Conservation (phyloP, 2,329 filamentous ascomycete species). For the Fusarium sp. region DNA sequence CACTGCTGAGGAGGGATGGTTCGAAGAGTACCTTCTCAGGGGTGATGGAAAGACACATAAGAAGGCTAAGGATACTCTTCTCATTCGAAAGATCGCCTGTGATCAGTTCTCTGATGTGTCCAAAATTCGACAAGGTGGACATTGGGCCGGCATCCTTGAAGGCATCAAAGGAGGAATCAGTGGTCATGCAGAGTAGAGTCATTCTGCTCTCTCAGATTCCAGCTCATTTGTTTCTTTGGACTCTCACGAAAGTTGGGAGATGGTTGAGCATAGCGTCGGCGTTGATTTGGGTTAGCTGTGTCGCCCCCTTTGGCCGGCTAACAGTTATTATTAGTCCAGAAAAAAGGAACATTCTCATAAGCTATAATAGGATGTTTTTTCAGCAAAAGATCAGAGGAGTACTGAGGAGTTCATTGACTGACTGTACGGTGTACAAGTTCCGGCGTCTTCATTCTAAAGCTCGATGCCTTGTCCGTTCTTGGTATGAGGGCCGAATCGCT, state of each 20-base stretch:
- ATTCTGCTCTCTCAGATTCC: background rate
- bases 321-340: background rate
- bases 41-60: constrained; percentile 74
- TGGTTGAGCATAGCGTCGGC: constrained; percentile 43
- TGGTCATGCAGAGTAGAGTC: constrained; percentile 46
- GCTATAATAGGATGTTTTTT: too few relatives aligned
- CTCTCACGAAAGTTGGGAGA: background rate
- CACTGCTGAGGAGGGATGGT: constrained; percentile 77
- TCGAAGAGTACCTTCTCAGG: constrained; percentile 74
- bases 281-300: constrained; percentile 27
- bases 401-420: too few relatives aligned
- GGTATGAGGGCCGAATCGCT: too few relatives aligned
- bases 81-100: constrained; percentile 79
- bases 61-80: constrained; percentile 77
- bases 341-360: background rate
- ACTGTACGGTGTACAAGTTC: too few relatives aligned
- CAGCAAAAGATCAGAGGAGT: too few relatives aligned
- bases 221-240: background rate
- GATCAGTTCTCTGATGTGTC: constrained; percentile 67
- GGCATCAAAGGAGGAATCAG: constrained; percentile 62
- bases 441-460: too few relatives aligned
- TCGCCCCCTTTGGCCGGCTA: background rate
- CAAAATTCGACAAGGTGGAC: constrained; percentile 57
- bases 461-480: too few relatives aligned
- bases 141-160: constrained; percentile 64